Evolutionary conservation across 1,284 basidiomycete species (phyloP).

Genomic region (Moniliophthora roreri): DNA sequence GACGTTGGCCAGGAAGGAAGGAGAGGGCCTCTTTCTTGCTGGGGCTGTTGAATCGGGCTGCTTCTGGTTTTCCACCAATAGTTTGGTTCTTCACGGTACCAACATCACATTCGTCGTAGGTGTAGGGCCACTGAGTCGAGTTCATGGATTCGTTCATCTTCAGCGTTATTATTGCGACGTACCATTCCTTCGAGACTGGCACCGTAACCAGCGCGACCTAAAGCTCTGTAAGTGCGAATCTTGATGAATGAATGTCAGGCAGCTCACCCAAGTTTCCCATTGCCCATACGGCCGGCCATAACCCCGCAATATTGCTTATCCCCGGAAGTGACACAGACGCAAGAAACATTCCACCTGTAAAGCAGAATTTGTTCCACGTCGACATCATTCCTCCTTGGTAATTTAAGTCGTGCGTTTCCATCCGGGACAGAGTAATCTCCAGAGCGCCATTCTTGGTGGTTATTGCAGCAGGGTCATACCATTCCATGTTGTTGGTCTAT

Average conservation of each 20-base stretch:
- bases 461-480: slow-evolving; percentile 56
- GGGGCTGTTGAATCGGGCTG: slow-evolving; percentile 33
- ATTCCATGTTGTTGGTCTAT: slow-evolving; percentile 63
- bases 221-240: neutral
- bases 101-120: slow-evolving; percentile 73
- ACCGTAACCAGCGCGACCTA: slow-evolving; percentile 44
- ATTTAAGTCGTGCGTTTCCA: slow-evolving; percentile 47
- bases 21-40: slow-evolving; percentile 36
- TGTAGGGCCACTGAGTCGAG: slow-evolving; percentile 64
- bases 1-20: slow-evolving; percentile 79
- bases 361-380: slow-evolving; percentile 62
- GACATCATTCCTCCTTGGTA: slow-evolving; percentile 46
- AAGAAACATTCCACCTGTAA: slow-evolving; percentile 63
- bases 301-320: slow-evolving; percentile 46
- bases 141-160: neutral
- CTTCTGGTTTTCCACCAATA: slow-evolving; percentile 22
- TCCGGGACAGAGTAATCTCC: slow-evolving; percentile 50
- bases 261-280: slow-evolving; percentile 58
- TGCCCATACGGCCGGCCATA: slow-evolving; percentile 74
- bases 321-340: slow-evolving; percentile 68
- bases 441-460: slow-evolving; percentile 54
- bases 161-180: slow-evolving; percentile 14
- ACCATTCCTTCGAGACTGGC: slow-evolving; percentile 49
- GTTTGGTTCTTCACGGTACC: slow-evolving; percentile 67
- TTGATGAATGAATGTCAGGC: neutral